phyloP scores from a whole-genome alignment of 2,329 filamentous ascomycete species.

The Aspergillus oerlinghausenensis region DNA sequence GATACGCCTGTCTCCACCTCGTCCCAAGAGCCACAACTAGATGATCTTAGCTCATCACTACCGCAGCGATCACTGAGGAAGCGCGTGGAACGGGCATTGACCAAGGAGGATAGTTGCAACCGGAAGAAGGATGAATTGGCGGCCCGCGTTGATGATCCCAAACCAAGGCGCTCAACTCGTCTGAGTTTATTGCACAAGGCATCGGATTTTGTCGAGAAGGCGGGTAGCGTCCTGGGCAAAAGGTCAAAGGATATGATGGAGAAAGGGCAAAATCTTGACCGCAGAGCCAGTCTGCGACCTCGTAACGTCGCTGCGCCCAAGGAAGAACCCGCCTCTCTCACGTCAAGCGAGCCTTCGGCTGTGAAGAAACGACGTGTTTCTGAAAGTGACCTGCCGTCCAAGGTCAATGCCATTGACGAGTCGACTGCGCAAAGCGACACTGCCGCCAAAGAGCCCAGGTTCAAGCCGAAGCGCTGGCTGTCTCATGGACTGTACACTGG shows the following conservation, averaged over 20 bases:
- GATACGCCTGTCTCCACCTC: conserved; percentile 34
- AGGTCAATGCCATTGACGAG: conserved; percentile 16
- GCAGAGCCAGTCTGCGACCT: conserved; percentile 56
- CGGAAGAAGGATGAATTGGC: conserved; percentile 19
- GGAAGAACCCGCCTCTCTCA: conserved; percentile 15
- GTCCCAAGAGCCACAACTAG: conserved; percentile 24
- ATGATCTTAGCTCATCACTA: conserved; percentile 22
- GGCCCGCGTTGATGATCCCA: conserved; percentile 22
- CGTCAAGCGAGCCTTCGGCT: conserved; percentile 25
- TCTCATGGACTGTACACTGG: conserved; percentile 82
- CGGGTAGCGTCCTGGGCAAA: conserved; percentile 55
- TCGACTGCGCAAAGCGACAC: conserved; percentile 17
- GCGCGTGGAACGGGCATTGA: conserved; percentile 26
- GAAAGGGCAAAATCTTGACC: conserved; percentile 52
- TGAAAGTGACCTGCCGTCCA: conserved; percentile 27
- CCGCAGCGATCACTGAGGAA: conserved; percentile 28
- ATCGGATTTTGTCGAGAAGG: conserved; percentile 45
- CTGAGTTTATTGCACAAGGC: conserved; percentile 40
- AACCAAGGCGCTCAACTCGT: conserved; percentile 42
- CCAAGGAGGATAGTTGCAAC: conserved; percentile 21
- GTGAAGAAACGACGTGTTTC: conserved; percentile 42
- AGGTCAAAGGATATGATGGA: conserved; percentile 54
- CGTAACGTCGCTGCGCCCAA: conserved; percentile 27
- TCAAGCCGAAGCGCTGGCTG: conserved; percentile 68
- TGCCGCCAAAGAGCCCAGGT: conserved; percentile 18